Evolutionary conservation across 2,329 filamentous ascomycete genomes (phyloP), one percentile per base, ranked within the genome.

Genomic region (Trichophyton simii): DNA sequence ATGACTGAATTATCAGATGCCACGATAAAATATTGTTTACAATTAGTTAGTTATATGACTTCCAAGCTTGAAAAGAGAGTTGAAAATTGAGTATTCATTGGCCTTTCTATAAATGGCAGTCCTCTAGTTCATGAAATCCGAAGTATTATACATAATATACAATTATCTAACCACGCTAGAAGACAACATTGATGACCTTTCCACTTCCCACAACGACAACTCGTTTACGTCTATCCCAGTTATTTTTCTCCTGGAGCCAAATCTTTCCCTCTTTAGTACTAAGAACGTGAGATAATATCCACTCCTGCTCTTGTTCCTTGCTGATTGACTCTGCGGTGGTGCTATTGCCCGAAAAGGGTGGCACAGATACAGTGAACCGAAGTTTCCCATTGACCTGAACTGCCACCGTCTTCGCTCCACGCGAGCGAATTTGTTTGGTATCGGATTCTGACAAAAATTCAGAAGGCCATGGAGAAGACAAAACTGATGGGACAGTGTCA

Each of bases 311-410:
- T 52, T 72, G 72, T 22, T 61, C 60, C 8, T 18, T 60, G 54
- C 52, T 59, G 50, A 44, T 63, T 20, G 44, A 22, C 22, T 31
- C 55, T 11, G 42, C 1, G 20, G 31, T 25, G 2, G 42, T 15
- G 4, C 61, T 52, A 13, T 36, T 38, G 42, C 64, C 65, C 2
- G 79, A 72, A 50, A 79, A 76, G 31, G 79, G 78, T 0, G 83
- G 79, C 25, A 94, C 83, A 1, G 85, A 78, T n/a, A 87, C 80
- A 0, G 82, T 82, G 64, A 86, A 86, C 42, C 83, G 84, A 65
- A 88, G 73, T 72, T 87, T 91, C n/a, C 90, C 89, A 69, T 95
- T 90, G 64, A 95, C 75, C 68, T 91, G 87, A 15, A 95, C 84
- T 0, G 86, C 86, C 4, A 71, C 80, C 74, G 65, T 73, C 77